Evolutionary conservation across 2,329 filamentous ascomycete genomes (phyloP).

Genomic region (Nigrospora oryzae): DNA sequence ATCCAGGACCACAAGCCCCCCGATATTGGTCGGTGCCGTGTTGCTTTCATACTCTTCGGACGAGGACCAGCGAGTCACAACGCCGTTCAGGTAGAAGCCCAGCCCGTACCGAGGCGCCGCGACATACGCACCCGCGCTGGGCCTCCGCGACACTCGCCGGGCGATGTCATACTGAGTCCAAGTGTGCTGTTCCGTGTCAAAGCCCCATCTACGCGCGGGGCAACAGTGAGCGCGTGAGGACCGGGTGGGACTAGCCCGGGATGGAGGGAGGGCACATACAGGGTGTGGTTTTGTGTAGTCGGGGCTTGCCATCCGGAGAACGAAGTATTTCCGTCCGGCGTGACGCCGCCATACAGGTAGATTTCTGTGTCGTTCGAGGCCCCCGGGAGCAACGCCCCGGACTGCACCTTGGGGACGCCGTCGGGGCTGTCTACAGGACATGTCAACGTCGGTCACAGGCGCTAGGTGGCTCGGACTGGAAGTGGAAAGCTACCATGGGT

Average conservation of each 20-base stretch:
- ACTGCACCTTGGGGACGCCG: slow-evolving; percentile 2
- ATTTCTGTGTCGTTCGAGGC: background rate
- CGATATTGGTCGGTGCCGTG: slow-evolving; percentile 9
- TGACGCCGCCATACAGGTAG: slow-evolving; percentile 4
- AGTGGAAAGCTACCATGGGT: too few relatives aligned
- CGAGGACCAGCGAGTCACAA: slow-evolving; percentile 6
- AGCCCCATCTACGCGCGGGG: slow-evolving; percentile 2
- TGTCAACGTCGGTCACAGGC: background rate
- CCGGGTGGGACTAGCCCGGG: too few relatives aligned
- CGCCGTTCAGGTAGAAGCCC: slow-evolving; percentile 11
- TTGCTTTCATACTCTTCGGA: background rate
- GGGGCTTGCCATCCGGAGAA: slow-evolving; percentile 2
- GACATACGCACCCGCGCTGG: slow-evolving; percentile 4
- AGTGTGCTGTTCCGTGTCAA: slow-evolving; percentile 2
- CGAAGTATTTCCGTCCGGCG: slow-evolving; percentile 3
- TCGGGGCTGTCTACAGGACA: background rate
- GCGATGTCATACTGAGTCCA: slow-evolving; percentile 5
- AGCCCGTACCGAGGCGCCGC: slow-evolving; percentile 2
- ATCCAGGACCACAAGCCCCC: slow-evolving; percentile 30
- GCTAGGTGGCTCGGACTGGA: too few relatives aligned
- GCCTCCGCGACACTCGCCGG: slow-evolving; percentile 1
- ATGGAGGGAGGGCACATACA: background rate
- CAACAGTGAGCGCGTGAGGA: background rate
- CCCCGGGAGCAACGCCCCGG: slow-evolving; percentile 4
- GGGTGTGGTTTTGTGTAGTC: slow-evolving; percentile 2